Evolutionary conservation across 2,329 filamentous ascomycete species (phyloP), one percentile per base, ranked within the genome.

Genomic region (Furcasterigmium sp.): DNA sequence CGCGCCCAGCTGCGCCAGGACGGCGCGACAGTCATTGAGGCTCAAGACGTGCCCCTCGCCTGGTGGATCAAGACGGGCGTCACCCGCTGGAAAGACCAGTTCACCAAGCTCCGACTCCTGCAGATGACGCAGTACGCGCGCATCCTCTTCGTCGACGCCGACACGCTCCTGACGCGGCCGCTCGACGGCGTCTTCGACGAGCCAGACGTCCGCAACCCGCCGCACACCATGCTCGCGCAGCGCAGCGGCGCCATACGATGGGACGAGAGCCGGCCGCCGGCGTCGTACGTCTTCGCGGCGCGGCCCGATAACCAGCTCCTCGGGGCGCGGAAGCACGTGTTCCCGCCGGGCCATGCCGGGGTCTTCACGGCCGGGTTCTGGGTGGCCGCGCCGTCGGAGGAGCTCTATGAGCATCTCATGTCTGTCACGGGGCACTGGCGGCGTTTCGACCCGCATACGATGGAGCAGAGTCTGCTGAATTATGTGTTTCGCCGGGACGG

Each of bases 401-500:
- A 63, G 38, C 46, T 72, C 4, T 70, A 61, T 48, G 47, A 60
- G 3, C 64, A 68, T 46, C 60, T 68, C 19, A 47, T 64, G 39
- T 56, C 53, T n/a, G 53, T 70, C 20, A 59, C 65, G 43, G 43
- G 48, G 13, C 53, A 60, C 21, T 55, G 54, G n/a, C 53, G 56
- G 20, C 57, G 61, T 13, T 70, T 70, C 48, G 56, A 65, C 34
- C 56, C 63, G 1, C 53, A 54, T 17, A 61, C 58, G 14, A 63
- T 64, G 48, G 68, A 70, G 46, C 68, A 71, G 50, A 63, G 62
- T 45, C 51, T 72, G 20, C 53, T 69, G 15, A 70, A 70, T 49
- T 70, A 72, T 48, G 68, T 64, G 3, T 66, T 68, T 46, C 55
- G 67, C 9, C 46, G 58, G 7, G 52, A 57, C 9, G 67, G 66